Percentiles rank a stretch among this genome's conserved stretches.
These are phyloP conservation scores for Boletellus sp. DNA, from an alignment of 768 basidiomycete genomes.

Conservation along the genomic window DNA sequence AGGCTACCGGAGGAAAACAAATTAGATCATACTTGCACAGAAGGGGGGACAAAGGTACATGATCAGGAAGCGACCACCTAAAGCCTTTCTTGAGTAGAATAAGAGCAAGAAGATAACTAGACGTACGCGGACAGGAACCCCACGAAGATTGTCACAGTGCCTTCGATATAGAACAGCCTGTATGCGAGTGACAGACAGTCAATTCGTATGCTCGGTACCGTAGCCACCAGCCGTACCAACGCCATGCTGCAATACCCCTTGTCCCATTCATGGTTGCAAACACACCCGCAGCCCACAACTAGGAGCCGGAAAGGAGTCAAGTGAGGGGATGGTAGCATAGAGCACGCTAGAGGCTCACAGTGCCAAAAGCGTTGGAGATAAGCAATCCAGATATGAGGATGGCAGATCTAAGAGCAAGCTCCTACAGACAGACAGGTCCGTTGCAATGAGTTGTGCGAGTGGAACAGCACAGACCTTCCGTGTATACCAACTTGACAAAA, in stretches of 20 bases:
- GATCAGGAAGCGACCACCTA: conserved; percentile 60
- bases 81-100: neutral
- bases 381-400: conserved; percentile 57
- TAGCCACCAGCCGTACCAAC: conserved; percentile 43
- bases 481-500: conserved; percentile 27
- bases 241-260: conserved; percentile 65
- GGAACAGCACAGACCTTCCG: conserved; percentile 9
- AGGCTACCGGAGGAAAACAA: conserved; percentile 36
- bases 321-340: neutral
- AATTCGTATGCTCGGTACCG: neutral
- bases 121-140: conserved; percentile 52
- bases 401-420: conserved; percentile 63
- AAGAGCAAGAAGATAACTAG: neutral
- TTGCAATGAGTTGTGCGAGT: neutral
- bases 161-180: conserved; percentile 75
- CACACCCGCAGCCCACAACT: conserved; percentile 74
- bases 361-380: conserved; percentile 64
- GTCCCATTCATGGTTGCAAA: conserved; percentile 64
- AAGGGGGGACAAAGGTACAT: conserved; percentile 35
- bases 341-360: conserved; percentile 37
- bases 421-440: conserved; percentile 31
- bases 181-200: neutral
- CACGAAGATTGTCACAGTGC: conserved; percentile 57
- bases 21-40: neutral
- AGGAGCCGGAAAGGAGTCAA: neutral